Evolutionary conservation across 495 filamentous ascomycete species (phyloP), one percentile per base, ranked within the genome.

Genomic region (Annulohypoxylon moriforme): DNA sequence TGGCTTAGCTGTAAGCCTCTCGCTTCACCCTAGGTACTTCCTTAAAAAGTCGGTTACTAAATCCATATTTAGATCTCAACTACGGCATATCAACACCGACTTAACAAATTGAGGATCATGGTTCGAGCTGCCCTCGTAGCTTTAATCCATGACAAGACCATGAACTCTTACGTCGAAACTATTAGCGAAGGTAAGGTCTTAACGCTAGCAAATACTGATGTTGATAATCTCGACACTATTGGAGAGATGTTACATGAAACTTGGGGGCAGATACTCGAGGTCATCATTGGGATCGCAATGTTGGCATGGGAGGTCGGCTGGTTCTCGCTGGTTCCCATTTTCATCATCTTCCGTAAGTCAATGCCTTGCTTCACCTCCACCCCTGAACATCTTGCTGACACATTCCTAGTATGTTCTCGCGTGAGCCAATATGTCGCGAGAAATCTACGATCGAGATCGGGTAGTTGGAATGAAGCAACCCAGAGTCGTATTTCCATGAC

Each of bases 41-140:
- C 14, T 16, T n/a, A 24, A 14, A 14, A 11, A 10, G 0, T 27
- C 46, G 46, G 42, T 27, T 50, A 31, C 24, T 59, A 20, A 63
- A 36, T 31, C 3, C 56, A 34, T n/a, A 22, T 4, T 7, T 36
- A 85, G 81, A 34, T 91, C 31, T 86, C 87, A 0, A 87, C 79
- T 0, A 82, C 81, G 0, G 76, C 80, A 47, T 89, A 92, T 65
- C 85, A 87, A 40, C 85, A 91, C 67, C 70, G 79, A 11, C 79
- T 87, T 0, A 90, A 90, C 66, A 85, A 85, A 3, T 78, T 86
- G 4, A 85, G 88, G 33, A 84, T 87, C 10, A 88, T 91, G 86
- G 81, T 86, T 11, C 81, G 88, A 38, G 88, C 85, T 11, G 82
- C 83, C 3, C 79, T 93, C 1, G 78, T 90, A 4, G 84, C 84